Percentiles rank a stretch among this genome's conserved stretches.
Conservation (phyloP, 805 yeast species). For the Torulaspora maleeae region DNA sequence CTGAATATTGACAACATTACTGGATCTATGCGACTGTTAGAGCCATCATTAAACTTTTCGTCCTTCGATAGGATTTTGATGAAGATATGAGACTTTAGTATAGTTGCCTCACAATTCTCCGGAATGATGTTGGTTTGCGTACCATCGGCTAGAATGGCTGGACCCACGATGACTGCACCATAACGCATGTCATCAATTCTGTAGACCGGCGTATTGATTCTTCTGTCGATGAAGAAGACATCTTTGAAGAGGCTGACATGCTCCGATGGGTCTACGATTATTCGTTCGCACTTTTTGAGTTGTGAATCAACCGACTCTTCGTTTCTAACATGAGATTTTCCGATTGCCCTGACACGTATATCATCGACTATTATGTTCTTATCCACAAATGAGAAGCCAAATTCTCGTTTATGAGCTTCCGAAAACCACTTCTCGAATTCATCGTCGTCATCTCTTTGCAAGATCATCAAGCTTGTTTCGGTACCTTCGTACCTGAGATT, state of each 20-base stretch:
- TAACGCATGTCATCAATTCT: slow-evolving; percentile 47
- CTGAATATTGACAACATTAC: slow-evolving; percentile 71
- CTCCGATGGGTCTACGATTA: slow-evolving; percentile 21
- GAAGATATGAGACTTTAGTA: slow-evolving; percentile 59
- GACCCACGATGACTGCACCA: slow-evolving; percentile 59
- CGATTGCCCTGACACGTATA: slow-evolving; percentile 68
- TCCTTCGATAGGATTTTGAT: slow-evolving; percentile 31
- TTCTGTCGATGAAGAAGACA: slow-evolving; percentile 54
- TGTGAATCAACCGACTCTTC: slow-evolving; percentile 51
- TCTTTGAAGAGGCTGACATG: slow-evolving; percentile 38
- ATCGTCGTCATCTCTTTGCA: slow-evolving; percentile 22
- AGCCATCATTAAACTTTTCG: slow-evolving; percentile 9
- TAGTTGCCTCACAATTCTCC: slow-evolving; percentile 53
- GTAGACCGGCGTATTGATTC: slow-evolving; percentile 51
- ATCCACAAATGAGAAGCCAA: slow-evolving; percentile 60
- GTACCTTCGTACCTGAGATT: slow-evolving; percentile 84
- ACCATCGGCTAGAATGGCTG: slow-evolving; percentile 72
- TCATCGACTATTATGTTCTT: slow-evolving; percentile 65
- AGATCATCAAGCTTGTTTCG: slow-evolving; percentile 81
- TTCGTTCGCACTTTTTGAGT: slow-evolving; percentile 36
- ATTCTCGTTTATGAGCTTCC: slow-evolving; percentile 59
- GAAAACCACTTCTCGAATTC: slow-evolving; percentile 44
- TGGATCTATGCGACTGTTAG: slow-evolving; percentile 46
- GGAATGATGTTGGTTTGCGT: slow-evolving; percentile 77
- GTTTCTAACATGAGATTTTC: slow-evolving; percentile 46